Base-by-base conservation (phyloP, 148 eudicot species). In the Arctostaphylos glauca region DNA sequence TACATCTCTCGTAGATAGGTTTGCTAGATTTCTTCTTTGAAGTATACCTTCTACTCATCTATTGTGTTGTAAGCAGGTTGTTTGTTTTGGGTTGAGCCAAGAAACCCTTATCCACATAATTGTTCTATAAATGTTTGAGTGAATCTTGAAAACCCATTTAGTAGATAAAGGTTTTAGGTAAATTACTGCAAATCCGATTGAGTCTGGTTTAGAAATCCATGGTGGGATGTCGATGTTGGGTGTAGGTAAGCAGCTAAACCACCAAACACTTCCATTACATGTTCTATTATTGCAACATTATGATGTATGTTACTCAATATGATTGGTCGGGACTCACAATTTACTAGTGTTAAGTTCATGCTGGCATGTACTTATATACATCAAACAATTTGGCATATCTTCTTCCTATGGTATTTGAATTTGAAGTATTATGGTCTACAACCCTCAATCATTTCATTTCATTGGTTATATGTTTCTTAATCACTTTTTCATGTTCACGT, bases 401-500 rank as follows among this genome's bases (percentile, higher is more conserved):
- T 62, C 31, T 62, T 62, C 68, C 68, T 58, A 15, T 58, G 21
- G 21, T 21, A 5, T 62, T 53, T 53, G 38, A 31, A 31, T 31
- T 55, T 55, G 7, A n/a, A 67, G 72, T 31, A 21, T 31, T 25
- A 10, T 67, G 72, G 72, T 67, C 44, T 9, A 25, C 12, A 53
- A 53, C 38, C 8, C 4, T 25, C 23, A 18, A 19, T 58, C 31
- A 80, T 68, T 5, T 9, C 10, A 31, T 50, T 44, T 66, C 16
- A 2, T 46, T 31, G 16, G 67, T 25, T 49, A n/a, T 56, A 62
- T 3, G 38, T 31, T 31, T 31, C 38, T 70, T 14, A 49, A 54
- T 81, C 59, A 55, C 72, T 84, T 70, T 86, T 80, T 86, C 64
- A 85, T 75, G 71, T 59, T 19, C 64, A 59, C 0, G 38, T 31